These are phyloP conservation scores for Arabidopsis suecica DNA, from an alignment of 345 rosid species.

Conservation along the genomic window DNA sequence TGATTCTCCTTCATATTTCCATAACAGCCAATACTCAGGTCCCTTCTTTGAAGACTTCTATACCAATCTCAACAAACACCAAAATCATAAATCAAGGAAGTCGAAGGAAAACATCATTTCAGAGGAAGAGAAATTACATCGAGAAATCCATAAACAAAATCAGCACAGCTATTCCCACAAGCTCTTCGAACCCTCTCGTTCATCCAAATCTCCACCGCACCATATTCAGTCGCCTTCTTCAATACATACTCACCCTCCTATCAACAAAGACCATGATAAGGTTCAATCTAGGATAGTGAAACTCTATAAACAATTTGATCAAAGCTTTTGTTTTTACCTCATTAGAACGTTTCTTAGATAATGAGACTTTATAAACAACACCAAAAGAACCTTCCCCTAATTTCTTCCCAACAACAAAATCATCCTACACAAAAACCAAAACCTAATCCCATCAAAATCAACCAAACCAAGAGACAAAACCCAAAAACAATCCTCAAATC, in stretches of 20 bases:
- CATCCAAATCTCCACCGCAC: slow-evolving; percentile 99
- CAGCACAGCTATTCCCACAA: slow-evolving; percentile 94
- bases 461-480: background rate
- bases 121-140: slow-evolving; percentile 59
- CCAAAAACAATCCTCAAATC: background rate
- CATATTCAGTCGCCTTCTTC: slow-evolving; percentile 97
- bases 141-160: slow-evolving; percentile 82
- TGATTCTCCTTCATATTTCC: slow-evolving; percentile 87
- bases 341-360: slow-evolving; percentile 66
- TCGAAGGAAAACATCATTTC: background rate
- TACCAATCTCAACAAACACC: slow-evolving; percentile 31
- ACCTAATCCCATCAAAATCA: slow-evolving; percentile 26
- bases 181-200: slow-evolving; percentile 97
- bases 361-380: slow-evolving; percentile 76
- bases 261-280: slow-evolving; percentile 26
- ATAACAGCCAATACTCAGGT: slow-evolving; percentile 87
- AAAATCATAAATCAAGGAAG: background rate
- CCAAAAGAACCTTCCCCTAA: slow-evolving; percentile 98
- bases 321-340: slow-evolving; percentile 54
- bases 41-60: slow-evolving; percentile 85
- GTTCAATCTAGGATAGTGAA: too few relatives aligned
- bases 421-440: slow-evolving; percentile 63
- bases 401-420: slow-evolving; percentile 92
- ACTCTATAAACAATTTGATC: background rate
- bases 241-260: slow-evolving; percentile 81